A percentile compares a stretch with the other conserved stretches of the same genome.
These are phyloP conservation scores for Chlorella sp. DNA, from an alignment of 139 green algal genomes.

Conservation along the genomic window DNA sequence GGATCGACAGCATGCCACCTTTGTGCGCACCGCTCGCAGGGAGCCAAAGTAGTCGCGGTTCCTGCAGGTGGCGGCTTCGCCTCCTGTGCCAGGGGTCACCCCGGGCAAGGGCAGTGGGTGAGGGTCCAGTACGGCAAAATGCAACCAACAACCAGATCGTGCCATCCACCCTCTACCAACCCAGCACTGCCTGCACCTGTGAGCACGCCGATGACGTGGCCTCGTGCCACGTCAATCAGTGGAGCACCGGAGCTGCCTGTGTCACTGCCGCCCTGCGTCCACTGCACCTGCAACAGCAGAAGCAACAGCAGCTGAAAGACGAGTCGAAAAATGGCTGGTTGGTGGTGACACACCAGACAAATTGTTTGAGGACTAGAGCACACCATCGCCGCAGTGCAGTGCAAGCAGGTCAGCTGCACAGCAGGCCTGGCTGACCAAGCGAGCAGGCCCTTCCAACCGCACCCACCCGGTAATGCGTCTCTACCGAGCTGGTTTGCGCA, in stretches of 20 bases:
- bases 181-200: not conserved
- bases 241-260: not conserved
- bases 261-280: slow-evolving; percentile 13
- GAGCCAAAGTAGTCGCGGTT: slow-evolving; percentile 5
- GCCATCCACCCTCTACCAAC: too few species aligned
- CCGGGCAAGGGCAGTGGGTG: too few species aligned
- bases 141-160: too few species aligned
- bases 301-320: not conserved
- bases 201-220: slow-evolving; percentile 14
- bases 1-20: not conserved
- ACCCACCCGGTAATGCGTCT: not conserved
- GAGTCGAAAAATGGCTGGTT: not conserved
- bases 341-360: not conserved
- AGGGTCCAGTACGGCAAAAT: too few species aligned
- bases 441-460: not conserved
- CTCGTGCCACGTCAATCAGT: not conserved
- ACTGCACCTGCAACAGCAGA: not conserved
- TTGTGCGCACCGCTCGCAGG: not conserved
- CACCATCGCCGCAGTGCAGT: not conserved
- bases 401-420: too few species aligned
- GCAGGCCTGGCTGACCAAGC: too few species aligned
- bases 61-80: slow-evolving; percentile 1
- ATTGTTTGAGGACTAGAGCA: not conserved
- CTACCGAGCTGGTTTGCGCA: not conserved
- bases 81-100: not conserved